Evolutionary conservation across 2,329 filamentous ascomycete species (phyloP).

Genomic region (Calonectria leucothoes): DNA sequence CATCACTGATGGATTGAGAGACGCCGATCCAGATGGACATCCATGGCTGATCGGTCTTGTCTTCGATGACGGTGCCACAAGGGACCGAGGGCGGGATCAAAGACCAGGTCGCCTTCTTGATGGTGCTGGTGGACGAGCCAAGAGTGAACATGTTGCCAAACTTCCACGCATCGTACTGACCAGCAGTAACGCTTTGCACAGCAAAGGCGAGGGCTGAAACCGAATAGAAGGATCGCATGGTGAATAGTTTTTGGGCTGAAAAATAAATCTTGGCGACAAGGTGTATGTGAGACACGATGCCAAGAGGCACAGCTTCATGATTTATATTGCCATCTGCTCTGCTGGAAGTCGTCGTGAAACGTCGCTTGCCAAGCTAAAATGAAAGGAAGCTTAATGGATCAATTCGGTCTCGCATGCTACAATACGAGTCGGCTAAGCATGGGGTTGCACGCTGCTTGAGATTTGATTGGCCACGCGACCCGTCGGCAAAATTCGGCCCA

Average conservation of each 20-base stretch:
- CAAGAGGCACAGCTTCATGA: neutral
- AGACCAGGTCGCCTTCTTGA: conserved; percentile 21
- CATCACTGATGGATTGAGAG: conserved; percentile 11
- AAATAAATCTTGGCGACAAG: neutral
- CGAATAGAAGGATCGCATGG: neutral
- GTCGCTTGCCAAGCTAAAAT: conserved; percentile 3
- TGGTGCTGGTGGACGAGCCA: conserved; percentile 12
- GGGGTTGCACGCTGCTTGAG: neutral
- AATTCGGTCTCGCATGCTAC: neutral
- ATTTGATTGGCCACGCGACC: neutral
- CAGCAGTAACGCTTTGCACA: conserved; percentile 16
- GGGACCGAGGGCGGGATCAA: conserved; percentile 16
- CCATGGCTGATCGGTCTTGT: conserved; percentile 18
- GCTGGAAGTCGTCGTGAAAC: neutral
- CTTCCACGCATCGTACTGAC: conserved; percentile 22
- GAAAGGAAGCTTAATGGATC: neutral
- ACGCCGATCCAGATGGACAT: conserved; percentile 24
- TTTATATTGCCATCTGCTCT: neutral
- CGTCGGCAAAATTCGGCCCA: neutral
- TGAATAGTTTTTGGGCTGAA: neutral
- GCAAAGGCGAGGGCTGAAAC: neutral
- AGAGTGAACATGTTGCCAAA: conserved; percentile 18
- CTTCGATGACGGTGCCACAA: conserved; percentile 10
- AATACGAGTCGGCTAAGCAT: neutral
- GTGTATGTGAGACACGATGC: neutral